Evolutionary conservation across 2,329 filamentous ascomycete genomes (phyloP).

Genomic region (Pestalotiopsis sp.): DNA sequence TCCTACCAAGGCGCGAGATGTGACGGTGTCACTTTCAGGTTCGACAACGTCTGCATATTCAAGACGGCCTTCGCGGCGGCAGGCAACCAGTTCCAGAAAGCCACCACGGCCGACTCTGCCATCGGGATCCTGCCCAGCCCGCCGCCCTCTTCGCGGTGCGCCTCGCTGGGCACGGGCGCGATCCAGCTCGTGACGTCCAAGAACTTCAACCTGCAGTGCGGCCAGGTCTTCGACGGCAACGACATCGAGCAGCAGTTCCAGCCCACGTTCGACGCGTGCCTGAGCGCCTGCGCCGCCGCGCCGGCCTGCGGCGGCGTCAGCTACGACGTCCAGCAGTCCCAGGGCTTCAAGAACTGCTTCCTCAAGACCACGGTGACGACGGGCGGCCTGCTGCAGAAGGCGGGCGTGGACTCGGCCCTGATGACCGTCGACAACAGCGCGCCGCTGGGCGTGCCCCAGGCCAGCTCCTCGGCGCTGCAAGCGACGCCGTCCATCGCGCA

Average conservation of each 20-base stretch:
- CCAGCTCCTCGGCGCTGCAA: neutral
- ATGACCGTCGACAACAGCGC: slow-evolving; percentile 11
- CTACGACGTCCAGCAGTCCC: slow-evolving; percentile 26
- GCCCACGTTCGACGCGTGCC: slow-evolving; percentile 30
- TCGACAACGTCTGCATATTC: slow-evolving; percentile 14
- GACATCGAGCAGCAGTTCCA: slow-evolving; percentile 31
- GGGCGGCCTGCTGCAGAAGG: slow-evolving; percentile 19
- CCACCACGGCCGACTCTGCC: slow-evolving; percentile 24
- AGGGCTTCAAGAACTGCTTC: slow-evolving; percentile 36
- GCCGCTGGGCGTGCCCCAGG: neutral
- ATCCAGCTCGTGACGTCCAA: slow-evolving; percentile 17
- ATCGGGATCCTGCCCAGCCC: slow-evolving; percentile 26
- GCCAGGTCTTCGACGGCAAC: slow-evolving; percentile 28
- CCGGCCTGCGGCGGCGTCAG: slow-evolving; percentile 27
- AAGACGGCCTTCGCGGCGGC: neutral
- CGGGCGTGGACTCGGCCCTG: slow-evolving; percentile 30
- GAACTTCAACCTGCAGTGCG: slow-evolving; percentile 27
- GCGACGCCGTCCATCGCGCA: neutral
- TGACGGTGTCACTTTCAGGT: slow-evolving; percentile 14
- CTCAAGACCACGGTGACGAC: slow-evolving; percentile 24
- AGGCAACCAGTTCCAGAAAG: neutral
- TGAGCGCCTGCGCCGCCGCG: slow-evolving; percentile 27
- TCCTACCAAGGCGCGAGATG: neutral
- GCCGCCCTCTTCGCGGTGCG: slow-evolving; percentile 28
- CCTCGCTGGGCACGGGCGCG: slow-evolving; percentile 16